These are phyloP conservation scores for Cryptococcus sp. DNA, from an alignment of 1,284 basidiomycete species.

Conservation along the genomic window DNA sequence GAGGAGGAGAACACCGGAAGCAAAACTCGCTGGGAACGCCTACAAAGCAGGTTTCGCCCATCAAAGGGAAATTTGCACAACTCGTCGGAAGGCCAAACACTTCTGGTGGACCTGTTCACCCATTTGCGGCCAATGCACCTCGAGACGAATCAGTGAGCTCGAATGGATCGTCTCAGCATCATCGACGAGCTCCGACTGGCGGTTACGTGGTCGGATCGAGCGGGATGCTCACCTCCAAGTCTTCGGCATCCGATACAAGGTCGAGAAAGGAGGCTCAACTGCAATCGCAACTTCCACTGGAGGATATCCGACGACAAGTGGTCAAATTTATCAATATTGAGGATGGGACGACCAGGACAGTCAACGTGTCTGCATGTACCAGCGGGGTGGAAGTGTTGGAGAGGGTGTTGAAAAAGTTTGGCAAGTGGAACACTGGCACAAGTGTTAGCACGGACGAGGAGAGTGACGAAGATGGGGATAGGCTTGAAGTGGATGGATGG, in stretches of 20 bases:
- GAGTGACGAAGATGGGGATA: slow-evolving; percentile 51
- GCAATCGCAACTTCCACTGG: slow-evolving; percentile 53
- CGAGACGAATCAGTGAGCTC: background rate
- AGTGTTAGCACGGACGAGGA: slow-evolving; percentile 38
- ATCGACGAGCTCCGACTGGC: slow-evolving; percentile 1
- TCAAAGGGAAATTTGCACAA: slow-evolving; percentile 25
- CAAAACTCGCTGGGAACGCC: slow-evolving; percentile 10
- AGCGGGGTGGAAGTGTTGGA: slow-evolving; percentile 79
- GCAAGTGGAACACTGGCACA: slow-evolving; percentile 55
- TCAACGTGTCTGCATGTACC: slow-evolving; percentile 71
- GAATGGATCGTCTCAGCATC: background rate
- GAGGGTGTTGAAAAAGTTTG: slow-evolving; percentile 79
- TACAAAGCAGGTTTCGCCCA: slow-evolving; percentile 19
- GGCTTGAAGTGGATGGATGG: slow-evolving; percentile 79
- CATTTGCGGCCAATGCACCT: slow-evolving; percentile 27
- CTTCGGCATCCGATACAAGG: slow-evolving; percentile 49
- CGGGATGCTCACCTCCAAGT: slow-evolving; percentile 18
- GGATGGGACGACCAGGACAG: slow-evolving; percentile 63
- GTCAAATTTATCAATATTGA: slow-evolving; percentile 82
- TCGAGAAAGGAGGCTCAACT: slow-evolving; percentile 11
- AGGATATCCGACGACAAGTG: slow-evolving; percentile 70
- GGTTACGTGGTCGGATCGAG: slow-evolving; percentile 8
- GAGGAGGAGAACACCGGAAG: slow-evolving; percentile 13
- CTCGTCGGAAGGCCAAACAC: slow-evolving; percentile 10
- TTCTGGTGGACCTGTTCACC: slow-evolving; percentile 19